Conservation (phyloP, 768 basidiomycete species). For the Termitomyces sp. region DNA sequence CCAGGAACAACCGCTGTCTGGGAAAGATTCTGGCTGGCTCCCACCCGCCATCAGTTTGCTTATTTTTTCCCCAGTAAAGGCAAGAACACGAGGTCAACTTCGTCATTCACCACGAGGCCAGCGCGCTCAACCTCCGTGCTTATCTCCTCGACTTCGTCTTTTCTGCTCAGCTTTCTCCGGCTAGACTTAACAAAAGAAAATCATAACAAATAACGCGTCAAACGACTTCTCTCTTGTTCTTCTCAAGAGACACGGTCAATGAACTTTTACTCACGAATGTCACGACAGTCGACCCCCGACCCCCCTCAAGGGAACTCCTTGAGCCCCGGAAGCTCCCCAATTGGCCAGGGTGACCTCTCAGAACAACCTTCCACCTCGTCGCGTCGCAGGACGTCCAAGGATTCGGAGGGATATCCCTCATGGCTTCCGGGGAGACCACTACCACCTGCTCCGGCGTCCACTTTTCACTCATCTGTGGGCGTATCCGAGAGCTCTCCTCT, state of each 20-base stretch:
- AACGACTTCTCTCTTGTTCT: conserved; percentile 6
- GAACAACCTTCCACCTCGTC: conserved; percentile 30
- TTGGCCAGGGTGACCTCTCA: conserved; percentile 16
- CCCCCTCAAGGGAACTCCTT: conserved; percentile 21
- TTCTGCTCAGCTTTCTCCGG: conserved; percentile 15
- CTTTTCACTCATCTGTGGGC: conserved; percentile 56
- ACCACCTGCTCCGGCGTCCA: conserved; percentile 71
- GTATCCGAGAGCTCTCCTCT: conserved; percentile 27
- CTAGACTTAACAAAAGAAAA: conserved; percentile 17
- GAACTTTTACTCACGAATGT: conserved; percentile 30
- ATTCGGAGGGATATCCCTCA: conserved; percentile 73
- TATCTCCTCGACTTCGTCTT: conserved; percentile 12
- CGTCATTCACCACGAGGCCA: conserved; percentile 44
- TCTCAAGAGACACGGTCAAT: conserved; percentile 15
- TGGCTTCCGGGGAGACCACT: conserved; percentile 82
- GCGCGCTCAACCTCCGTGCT: conserved; percentile 24
- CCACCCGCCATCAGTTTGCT: conserved; percentile 17
- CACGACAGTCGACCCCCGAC: conserved; percentile 33
- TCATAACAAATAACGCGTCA: conserved; percentile 27
- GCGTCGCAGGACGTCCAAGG: conserved; percentile 31
- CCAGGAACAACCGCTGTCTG: conserved; percentile 19
- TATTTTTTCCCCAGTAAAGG: conserved; percentile 31
- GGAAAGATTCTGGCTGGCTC: conserved; percentile 7
- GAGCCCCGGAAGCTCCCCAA: conserved; percentile 21
- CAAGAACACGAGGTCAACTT: conserved; percentile 46